Evolutionary conservation across 805 yeast species (phyloP).

Genomic region (Metschnikowia similis): DNA sequence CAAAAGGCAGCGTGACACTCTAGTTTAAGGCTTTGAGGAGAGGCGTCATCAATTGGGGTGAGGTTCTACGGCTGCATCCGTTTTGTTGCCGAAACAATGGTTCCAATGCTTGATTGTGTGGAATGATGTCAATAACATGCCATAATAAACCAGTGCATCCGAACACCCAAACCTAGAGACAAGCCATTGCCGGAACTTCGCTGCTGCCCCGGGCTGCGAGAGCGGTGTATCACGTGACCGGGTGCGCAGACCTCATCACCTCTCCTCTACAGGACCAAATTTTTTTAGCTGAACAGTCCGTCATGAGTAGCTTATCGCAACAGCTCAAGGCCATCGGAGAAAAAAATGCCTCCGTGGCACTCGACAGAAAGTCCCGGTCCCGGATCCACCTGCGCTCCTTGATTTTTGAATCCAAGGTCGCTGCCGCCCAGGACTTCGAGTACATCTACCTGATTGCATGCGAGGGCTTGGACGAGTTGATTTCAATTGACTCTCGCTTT

Average conservation of each 20-base stretch:
- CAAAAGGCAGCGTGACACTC: too few relatives aligned
- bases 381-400: slow-evolving; percentile 86
- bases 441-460: slow-evolving; percentile 64
- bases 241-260: slow-evolving; percentile 1
- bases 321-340: slow-evolving; percentile 72
- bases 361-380: slow-evolving; percentile 83
- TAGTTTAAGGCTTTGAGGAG: too few relatives aligned
- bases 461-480: slow-evolving; percentile 74
- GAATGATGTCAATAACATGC: too few relatives aligned
- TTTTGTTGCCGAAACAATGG: too few relatives aligned
- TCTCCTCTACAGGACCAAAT: background rate
- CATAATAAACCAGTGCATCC: too few relatives aligned
- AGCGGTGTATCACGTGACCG: background rate
- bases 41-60: too few relatives aligned
- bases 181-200: too few relatives aligned
- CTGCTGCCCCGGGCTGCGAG: background rate
- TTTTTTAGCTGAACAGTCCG: background rate
- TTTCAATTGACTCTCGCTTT: slow-evolving; percentile 71
- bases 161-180: too few relatives aligned
- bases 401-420: slow-evolving; percentile 78
- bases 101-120: too few relatives aligned
- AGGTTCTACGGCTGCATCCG: too few relatives aligned
- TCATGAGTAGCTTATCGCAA: slow-evolving; percentile 62
- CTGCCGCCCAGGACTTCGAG: slow-evolving; percentile 93
- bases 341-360: slow-evolving; percentile 64